A percentile compares a stretch with the other conserved stretches of the same genome.
Evolutionary conservation across 371 early-diverging fungal genomes (phyloP).

Genomic region (Nematocida ironsii): DNA sequence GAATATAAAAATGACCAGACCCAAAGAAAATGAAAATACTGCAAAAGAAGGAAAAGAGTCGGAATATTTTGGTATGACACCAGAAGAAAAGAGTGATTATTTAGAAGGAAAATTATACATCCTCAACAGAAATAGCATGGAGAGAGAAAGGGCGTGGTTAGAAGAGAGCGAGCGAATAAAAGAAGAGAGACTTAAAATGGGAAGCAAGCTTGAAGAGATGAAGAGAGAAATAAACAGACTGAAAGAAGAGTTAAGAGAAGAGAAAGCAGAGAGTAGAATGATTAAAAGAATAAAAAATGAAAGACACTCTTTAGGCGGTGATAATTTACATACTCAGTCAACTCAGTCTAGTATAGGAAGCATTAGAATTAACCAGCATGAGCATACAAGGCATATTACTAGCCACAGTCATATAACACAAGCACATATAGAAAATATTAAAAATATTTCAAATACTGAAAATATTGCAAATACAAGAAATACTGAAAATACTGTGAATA

Average conservation of each 20-base stretch:
- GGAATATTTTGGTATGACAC: slow-evolving; percentile 1
- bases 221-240: slow-evolving; percentile 15
- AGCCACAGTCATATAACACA: neutral
- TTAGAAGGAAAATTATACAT: slow-evolving; percentile 10
- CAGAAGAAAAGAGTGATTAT: slow-evolving; percentile 16
- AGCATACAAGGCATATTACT: neutral
- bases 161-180: neutral
- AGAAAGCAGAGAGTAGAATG: slow-evolving; percentile 20
- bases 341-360: neutral
- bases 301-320: neutral
- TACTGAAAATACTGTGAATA: neutral
- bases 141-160: neutral
- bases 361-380: neutral
- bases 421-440: neutral
- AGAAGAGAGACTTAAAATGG: neutral
- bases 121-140: neutral
- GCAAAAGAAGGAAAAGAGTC: neutral
- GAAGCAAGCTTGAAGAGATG: neutral
- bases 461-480: neutral
- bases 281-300: neutral
- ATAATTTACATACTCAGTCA: neutral
- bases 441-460: neutral
- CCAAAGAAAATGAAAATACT: neutral
- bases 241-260: slow-evolving; percentile 28
- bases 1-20: slow-evolving; percentile 1